A percentile compares a stretch with the other conserved stretches of the same genome.
Conservation (phyloP, 495 filamentous ascomycete genomes). For the Lindgomyces ingoldianus region DNA sequence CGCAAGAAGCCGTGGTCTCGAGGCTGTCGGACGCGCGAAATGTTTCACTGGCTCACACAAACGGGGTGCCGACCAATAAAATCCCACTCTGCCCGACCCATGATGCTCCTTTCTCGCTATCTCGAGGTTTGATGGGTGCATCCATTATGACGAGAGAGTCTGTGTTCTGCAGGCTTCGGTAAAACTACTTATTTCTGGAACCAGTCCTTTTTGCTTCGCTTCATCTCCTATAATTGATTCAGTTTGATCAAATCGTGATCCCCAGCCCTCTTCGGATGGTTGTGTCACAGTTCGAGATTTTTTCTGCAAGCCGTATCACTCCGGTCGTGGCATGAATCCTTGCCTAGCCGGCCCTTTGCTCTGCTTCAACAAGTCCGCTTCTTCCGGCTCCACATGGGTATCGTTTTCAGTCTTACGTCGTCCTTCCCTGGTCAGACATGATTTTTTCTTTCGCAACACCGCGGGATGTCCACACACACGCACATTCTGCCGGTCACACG, state of each 20-base stretch:
- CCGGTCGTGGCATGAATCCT: slow-evolving; percentile 22
- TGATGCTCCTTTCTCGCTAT: not conserved
- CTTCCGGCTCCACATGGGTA: slow-evolving; percentile 28
- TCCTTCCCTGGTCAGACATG: slow-evolving; percentile 28
- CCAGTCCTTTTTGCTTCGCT: not conserved
- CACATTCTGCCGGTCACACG: slow-evolving; percentile 14
- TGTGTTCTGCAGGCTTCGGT: not conserved
- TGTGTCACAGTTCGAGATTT: slow-evolving; percentile 25
- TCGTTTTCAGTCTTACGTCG: slow-evolving; percentile 17
- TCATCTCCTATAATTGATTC: not conserved
- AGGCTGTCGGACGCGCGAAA: slow-evolving; percentile 23
- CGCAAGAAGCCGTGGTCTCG: slow-evolving; percentile 28
- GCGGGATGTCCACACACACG: slow-evolving; percentile 13
- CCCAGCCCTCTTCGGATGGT: not conserved
- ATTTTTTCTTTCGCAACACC: slow-evolving; percentile 14
- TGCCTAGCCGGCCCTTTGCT: slow-evolving; percentile 9
- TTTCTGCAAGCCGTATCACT: slow-evolving; percentile 12
- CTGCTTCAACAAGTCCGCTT: slow-evolving; percentile 16
- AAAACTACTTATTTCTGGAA: not conserved
- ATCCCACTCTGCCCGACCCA: not conserved
- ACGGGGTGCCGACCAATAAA: slow-evolving; percentile 6
- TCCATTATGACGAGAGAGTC: not conserved
- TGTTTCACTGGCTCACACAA: slow-evolving; percentile 37
- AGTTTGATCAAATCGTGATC: not conserved
- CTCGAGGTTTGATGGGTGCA: not conserved